Conservation (phyloP, 345 rosid species). For the Populus simonii region DNA sequence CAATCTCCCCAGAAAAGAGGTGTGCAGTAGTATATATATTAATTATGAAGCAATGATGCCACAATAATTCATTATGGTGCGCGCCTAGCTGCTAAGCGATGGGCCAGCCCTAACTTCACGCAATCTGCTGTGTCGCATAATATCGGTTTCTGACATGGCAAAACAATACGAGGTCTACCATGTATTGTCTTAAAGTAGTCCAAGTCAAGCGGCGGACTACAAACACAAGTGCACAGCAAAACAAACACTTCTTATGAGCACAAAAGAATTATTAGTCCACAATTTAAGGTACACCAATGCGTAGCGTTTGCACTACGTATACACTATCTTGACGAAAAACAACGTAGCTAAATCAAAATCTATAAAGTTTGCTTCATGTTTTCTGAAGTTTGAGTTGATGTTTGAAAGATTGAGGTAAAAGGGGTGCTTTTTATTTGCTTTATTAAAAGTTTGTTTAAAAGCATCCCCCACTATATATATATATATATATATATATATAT, state of each 20-base stretch:
- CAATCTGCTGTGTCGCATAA: not conserved
- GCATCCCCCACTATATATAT: not conserved
- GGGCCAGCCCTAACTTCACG: not conserved
- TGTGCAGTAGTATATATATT: not conserved
- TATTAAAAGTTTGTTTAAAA: not conserved
- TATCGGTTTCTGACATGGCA: not conserved
- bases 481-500: not conserved
- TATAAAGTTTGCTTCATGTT: not conserved
- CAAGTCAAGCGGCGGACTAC: not conserved
- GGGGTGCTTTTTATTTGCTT: not conserved
- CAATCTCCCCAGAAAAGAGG: not conserved
- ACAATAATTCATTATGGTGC: not conserved
- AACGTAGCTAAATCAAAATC: not conserved
- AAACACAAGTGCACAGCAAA: not conserved
- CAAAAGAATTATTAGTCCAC: too few relatives aligned
- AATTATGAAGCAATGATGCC: not conserved
- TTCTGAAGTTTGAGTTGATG: not conserved
- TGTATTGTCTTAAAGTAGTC: not conserved
- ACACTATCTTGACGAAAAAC: not conserved
- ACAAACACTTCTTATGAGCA: too few relatives aligned
- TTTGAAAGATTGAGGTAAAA: not conserved
- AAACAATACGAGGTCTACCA: not conserved
- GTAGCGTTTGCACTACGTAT: not conserved
- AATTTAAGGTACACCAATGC: not conserved
- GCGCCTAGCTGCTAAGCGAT: not conserved